Conservation (phyloP, 2,329 filamentous ascomycete species). For the Aschersonia sp. region DNA sequence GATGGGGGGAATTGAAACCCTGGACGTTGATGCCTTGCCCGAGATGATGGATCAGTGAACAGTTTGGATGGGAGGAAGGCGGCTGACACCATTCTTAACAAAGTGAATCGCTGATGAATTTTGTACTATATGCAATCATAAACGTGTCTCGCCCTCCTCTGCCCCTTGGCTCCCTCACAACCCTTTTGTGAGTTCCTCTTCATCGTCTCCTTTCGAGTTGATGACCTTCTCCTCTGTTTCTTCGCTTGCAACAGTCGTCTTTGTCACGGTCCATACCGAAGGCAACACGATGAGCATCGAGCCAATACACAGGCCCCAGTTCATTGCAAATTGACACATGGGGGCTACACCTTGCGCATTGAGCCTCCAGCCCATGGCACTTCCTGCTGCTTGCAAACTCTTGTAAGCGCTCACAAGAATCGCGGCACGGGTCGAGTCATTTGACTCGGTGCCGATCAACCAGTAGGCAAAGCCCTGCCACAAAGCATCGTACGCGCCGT, state of each 20-base stretch:
- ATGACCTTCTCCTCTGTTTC: conserved; percentile 9
- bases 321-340: conserved; percentile 28
- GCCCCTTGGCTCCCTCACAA: background rate
- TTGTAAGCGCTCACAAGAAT: conserved; percentile 32
- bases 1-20: too few relatives aligned
- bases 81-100: too few relatives aligned
- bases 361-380: conserved; percentile 30
- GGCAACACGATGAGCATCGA: conserved; percentile 26
- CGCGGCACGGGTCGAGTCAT: conserved; percentile 23
- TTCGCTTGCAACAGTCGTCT: conserved; percentile 8
- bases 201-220: background rate
- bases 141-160: background rate
- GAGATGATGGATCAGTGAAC: too few relatives aligned
- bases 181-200: background rate
- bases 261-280: conserved; percentile 22
- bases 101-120: too few relatives aligned
- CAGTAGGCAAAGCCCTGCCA: conserved; percentile 55
- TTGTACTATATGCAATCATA: background rate
- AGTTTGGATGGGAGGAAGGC: too few relatives aligned
- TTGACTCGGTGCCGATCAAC: conserved; percentile 32
- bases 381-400: conserved; percentile 26
- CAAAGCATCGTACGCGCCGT: conserved; percentile 52
- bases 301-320: conserved; percentile 30
- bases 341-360: conserved; percentile 19
- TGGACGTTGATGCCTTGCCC: too few relatives aligned